These are phyloP conservation scores for Erysiphe neolycopersici DNA, from an alignment of 2,329 filamentous ascomycete genomes.

Conservation along the genomic window DNA sequence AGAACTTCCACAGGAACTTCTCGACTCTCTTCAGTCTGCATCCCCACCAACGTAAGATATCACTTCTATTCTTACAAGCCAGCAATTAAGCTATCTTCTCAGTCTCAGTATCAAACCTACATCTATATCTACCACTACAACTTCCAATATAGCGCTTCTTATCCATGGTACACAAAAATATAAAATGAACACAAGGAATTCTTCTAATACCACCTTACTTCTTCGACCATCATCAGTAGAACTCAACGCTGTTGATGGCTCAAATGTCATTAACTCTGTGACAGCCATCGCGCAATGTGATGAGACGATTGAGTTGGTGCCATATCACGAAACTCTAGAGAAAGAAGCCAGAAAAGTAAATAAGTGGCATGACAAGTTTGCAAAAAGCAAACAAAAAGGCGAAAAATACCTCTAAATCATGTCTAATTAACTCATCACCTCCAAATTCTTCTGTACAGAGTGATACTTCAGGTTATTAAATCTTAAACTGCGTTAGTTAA, in stretches of 20 bases:
- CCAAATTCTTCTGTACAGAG: too few species aligned
- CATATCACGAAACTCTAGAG: constrained; percentile 13
- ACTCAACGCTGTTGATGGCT: constrained; percentile 6
- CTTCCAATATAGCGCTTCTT: constrained; percentile 19
- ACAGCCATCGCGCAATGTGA: constrained; percentile 27
- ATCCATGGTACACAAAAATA: constrained; percentile 25
- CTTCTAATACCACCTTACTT: constrained; percentile 36
- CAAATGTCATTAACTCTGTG: constrained; percentile 15
- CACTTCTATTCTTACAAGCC: neutral
- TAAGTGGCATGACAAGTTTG: constrained; percentile 36
- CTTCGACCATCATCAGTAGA: constrained; percentile 16
- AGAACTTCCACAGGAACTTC: constrained; percentile 32
- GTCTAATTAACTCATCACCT: too few species aligned
- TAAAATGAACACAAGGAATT: constrained; percentile 36
- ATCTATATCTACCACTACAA: neutral
- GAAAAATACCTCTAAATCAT: too few species aligned
- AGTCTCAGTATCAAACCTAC: constrained; percentile 16
- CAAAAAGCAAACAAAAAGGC: constrained; percentile 6
- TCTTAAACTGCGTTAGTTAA: too few species aligned
- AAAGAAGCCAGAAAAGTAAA: constrained; percentile 13
- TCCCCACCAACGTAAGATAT: constrained; percentile 23
- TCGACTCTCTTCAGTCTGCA: constrained; percentile 26
- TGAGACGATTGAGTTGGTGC: constrained; percentile 33
- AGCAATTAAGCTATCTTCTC: constrained; percentile 1
- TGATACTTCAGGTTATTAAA: too few species aligned